phyloP scores from a whole-genome alignment of 78 protist genomes.

The Diacronema lutheri region DNA sequence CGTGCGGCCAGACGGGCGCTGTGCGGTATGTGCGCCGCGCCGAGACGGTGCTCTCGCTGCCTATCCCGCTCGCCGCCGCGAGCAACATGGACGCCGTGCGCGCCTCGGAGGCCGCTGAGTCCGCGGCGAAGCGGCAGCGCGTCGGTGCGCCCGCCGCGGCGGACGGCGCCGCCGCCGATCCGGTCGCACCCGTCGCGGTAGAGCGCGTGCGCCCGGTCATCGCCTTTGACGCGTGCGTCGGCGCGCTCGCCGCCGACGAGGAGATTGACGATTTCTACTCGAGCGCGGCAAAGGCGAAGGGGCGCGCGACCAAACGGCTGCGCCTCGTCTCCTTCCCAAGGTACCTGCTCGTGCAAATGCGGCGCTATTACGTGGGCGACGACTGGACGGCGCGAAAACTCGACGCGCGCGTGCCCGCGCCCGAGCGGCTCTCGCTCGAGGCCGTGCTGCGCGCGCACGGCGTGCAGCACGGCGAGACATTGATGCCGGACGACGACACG shows the following conservation, averaged over 20 bases:
- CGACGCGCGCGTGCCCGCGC: conserved; percentile 63
- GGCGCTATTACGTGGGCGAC: conserved; percentile 56
- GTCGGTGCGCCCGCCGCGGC: background rate
- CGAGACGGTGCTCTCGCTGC: background rate
- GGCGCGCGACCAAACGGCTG: conserved; percentile 40
- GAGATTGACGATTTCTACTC: conserved; percentile 56
- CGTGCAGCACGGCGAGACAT: conserved; percentile 48
- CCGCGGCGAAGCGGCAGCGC: conserved; percentile 19
- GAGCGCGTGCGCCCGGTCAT: conserved; percentile 59
- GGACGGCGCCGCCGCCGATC: no score
- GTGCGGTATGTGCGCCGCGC: background rate
- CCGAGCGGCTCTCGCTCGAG: conserved; percentile 67
- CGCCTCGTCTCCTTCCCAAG: conserved; percentile 74
- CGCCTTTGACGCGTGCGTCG: conserved; percentile 40
- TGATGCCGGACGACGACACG: conserved; percentile 41
- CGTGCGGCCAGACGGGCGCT: background rate
- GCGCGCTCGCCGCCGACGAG: conserved; percentile 10
- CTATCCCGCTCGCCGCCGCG: conserved; percentile 24
- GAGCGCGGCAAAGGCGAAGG: no score
- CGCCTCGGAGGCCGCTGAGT: background rate
- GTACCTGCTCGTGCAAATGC: conserved; percentile 62
- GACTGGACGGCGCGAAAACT: conserved; percentile 78
- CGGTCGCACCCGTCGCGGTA: background rate
- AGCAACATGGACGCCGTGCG: conserved; percentile 2
- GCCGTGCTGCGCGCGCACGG: conserved; percentile 58